phyloP scores from a whole-genome alignment of 1,284 basidiomycete species.

The Chiua sp. region DNA sequence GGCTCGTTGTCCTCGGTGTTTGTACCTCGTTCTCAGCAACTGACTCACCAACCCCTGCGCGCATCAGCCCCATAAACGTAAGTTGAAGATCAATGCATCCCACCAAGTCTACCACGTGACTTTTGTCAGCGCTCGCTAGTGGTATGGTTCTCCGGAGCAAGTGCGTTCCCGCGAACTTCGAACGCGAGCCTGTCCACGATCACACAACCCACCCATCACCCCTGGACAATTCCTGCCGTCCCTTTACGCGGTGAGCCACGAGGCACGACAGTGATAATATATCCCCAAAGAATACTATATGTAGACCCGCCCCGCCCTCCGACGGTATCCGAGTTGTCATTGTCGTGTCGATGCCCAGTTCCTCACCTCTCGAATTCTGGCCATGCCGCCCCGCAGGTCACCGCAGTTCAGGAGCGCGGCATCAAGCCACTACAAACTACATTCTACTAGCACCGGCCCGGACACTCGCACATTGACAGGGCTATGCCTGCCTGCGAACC shows the following conservation, averaged over 20 bases:
- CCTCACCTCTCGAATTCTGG: too few relatives aligned
- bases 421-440: background rate
- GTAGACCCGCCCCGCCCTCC: background rate
- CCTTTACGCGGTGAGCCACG: background rate
- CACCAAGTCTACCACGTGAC: too few relatives aligned
- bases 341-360: background rate
- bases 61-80: background rate
- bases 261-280: background rate
- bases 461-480: background rate
- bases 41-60: too few relatives aligned
- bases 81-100: too few relatives aligned
- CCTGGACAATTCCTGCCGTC: background rate
- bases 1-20: too few relatives aligned
- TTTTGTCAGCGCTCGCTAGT: too few relatives aligned
- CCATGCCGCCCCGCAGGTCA: too few relatives aligned
- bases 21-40: too few relatives aligned
- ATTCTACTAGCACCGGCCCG: background rate
- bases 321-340: background rate
- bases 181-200: background rate
- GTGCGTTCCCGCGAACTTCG: too few relatives aligned
- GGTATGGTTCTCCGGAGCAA: too few relatives aligned
- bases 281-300: background rate
- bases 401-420: background rate
- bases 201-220: background rate
- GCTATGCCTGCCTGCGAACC: background rate